phyloP scores from a whole-genome alignment of 169 alveolate species.

The Eimeria praecox region DNA sequence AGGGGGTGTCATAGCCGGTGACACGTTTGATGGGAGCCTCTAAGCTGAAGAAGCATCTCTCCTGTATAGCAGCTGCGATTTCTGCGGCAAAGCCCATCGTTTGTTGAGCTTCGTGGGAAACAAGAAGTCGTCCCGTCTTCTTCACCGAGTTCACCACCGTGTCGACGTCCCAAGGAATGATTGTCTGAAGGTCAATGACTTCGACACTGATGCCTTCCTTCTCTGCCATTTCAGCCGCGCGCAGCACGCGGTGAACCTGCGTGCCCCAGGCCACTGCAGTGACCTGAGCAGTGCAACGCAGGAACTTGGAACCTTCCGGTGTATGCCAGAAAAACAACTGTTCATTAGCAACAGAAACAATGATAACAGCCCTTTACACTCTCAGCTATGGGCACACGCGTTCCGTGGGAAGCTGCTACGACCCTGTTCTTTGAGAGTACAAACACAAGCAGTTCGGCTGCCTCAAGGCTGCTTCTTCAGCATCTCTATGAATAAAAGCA shows the following conservation, averaged over 20 bases:
- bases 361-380: not conserved
- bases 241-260: conserved; percentile 89
- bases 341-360: not conserved
- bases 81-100: conserved; percentile 96
- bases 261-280: conserved; percentile 94
- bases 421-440: not conserved
- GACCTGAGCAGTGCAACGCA: conserved; percentile 71
- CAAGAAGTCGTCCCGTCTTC: conserved; percentile 96
- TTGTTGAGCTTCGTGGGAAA: conserved; percentile 98
- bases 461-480: not conserved
- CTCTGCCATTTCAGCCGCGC: conserved; percentile 95
- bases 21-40: conserved; percentile 97
- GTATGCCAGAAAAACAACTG: not conserved
- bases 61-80: conserved; percentile 95
- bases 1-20: conserved; percentile 98
- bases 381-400: not conserved
- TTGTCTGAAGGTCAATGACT: conserved; percentile 97
- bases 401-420: not conserved
- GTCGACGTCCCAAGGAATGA: conserved; percentile 97
- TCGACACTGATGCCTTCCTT: conserved; percentile 95
- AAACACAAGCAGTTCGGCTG: not conserved
- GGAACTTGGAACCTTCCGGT: not conserved
- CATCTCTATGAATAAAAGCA: too few species aligned
- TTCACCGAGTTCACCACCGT: conserved; percentile 94
- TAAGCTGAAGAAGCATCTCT: conserved; percentile 95